Percentiles rank a stretch among this genome's conserved stretches.
Evolutionary conservation across 2,329 filamentous ascomycete genomes (phyloP).

Genomic region (Zymoseptoria crescenta): DNA sequence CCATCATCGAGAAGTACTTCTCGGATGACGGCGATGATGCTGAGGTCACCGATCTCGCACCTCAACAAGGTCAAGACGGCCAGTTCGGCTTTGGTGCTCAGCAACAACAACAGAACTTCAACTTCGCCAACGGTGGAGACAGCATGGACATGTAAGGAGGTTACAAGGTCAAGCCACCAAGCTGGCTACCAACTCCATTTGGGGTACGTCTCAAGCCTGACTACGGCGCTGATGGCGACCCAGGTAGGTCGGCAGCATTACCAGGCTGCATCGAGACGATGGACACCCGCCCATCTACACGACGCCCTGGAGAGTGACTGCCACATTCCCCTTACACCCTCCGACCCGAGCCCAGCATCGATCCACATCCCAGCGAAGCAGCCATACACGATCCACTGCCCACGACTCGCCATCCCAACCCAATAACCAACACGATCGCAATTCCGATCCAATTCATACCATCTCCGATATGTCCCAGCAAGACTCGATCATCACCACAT

Average conservation of each 20-base stretch:
- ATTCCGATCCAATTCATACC: not conserved
- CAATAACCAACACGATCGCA: not conserved
- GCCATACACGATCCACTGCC: not conserved
- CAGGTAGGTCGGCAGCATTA: not conserved
- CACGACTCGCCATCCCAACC: not conserved
- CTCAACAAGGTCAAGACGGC: slow-evolving; percentile 62
- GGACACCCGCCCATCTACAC: not conserved
- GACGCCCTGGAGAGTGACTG: not conserved
- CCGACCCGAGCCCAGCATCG: not conserved
- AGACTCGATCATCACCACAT: not conserved
- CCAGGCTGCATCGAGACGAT: not conserved
- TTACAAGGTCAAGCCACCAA: not conserved
- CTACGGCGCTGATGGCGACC: not conserved
- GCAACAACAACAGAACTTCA: slow-evolving; percentile 76
- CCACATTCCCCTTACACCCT: not conserved
- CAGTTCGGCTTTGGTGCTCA: slow-evolving; percentile 71
- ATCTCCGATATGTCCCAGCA: not conserved
- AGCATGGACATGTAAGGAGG: slow-evolving; percentile 56
- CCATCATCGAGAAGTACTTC: slow-evolving; percentile 99
- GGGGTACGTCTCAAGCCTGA: not conserved
- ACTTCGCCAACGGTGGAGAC: slow-evolving; percentile 74
- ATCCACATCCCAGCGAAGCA: not conserved
- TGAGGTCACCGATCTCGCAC: slow-evolving; percentile 74
- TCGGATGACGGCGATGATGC: slow-evolving; percentile 87
- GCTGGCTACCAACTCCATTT: not conserved